Evolutionary conservation across 495 filamentous ascomycete genomes (phyloP).

Genomic region (Penicillium roqueforti): DNA sequence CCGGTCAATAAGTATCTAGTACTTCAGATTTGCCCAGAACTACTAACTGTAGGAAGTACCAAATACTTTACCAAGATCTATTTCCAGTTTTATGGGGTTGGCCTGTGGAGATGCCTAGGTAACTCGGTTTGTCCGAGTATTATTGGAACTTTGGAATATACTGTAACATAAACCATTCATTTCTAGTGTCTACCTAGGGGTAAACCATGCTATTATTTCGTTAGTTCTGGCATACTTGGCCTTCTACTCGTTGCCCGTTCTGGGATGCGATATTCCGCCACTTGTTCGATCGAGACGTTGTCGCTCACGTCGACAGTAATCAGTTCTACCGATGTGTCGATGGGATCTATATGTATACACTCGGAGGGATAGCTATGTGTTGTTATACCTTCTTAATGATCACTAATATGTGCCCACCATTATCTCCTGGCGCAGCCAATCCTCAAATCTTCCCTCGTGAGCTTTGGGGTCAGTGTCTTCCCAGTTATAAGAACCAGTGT

Average conservation of each 20-base stretch:
- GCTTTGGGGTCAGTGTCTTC: not conserved
- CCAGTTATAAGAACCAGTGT: slow-evolving; percentile 1
- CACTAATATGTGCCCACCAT: not conserved
- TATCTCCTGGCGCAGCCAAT: not conserved
- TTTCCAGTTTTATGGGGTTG: not conserved
- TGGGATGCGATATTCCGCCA: too few species aligned
- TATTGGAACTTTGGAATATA: too few species aligned
- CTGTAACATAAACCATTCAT: too few species aligned
- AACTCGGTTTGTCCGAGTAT: too few species aligned
- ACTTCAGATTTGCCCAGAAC: not conserved
- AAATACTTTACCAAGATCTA: not conserved
- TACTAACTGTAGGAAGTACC: not conserved
- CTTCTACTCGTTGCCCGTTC: too few species aligned
- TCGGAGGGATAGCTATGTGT: not conserved
- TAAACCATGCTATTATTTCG: too few species aligned
- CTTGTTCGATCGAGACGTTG: too few species aligned
- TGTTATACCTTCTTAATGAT: not conserved
- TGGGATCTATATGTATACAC: too few species aligned
- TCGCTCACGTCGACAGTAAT: too few species aligned
- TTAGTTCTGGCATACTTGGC: too few species aligned
- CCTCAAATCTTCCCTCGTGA: not conserved
- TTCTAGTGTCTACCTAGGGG: too few species aligned
- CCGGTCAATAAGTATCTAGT: slow-evolving; percentile 13
- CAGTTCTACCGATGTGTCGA: too few species aligned
- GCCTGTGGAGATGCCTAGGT: not conserved